Base-by-base conservation (phyloP, 1,284 basidiomycete species). In the Melampsora medusae region DNA sequence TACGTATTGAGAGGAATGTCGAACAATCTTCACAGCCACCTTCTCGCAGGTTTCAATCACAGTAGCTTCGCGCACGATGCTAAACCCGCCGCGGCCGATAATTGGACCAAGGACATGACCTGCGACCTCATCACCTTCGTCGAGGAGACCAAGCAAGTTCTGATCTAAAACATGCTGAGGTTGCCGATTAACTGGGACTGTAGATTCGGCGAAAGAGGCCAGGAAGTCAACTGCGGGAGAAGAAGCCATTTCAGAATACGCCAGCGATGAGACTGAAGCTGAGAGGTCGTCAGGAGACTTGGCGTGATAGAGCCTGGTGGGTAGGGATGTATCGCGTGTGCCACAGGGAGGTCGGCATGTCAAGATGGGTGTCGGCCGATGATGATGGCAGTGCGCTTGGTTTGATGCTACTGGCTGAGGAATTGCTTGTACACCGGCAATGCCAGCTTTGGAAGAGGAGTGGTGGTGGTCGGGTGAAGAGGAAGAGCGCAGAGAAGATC, bases 11-110 rank as follows among this genome's bases (percentile, higher is more conserved):
- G 42, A 14, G 48, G 67, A 19, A 81, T 72, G 84, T 66, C 16
- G 82, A 48, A 94, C 88, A 79, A 93, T 91, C 83, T 94, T 93
- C 82, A 93, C 89, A 2, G 92, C 92, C 38, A 91, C 89, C 4
- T 87, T 84, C 69, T 87, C 88, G 16, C 90, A 90, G 4, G 87
- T 86, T 7, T 86, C 81, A 14, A 90, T 89, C 17, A 84, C 87
- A n/a, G 49, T 69, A 1, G 90, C 93, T 53, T 88, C 87, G 61
- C 91, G 86, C 66, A 97, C 92, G 59, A 89, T 89, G n/a, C 92
- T 93, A 82, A 93, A 93, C 9, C 90, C 92, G 6, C 95, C 94
- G 71, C 88, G 86, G 19, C 92, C 94, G 12, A 97, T 87, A 79
- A 91, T 85, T 66, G 87, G 86, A 25, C 91, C 93, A 0, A 97